Conservation (phyloP, 225 moss, liverwort and hornwort genomes). For the Marchantia polymorpha region DNA sequence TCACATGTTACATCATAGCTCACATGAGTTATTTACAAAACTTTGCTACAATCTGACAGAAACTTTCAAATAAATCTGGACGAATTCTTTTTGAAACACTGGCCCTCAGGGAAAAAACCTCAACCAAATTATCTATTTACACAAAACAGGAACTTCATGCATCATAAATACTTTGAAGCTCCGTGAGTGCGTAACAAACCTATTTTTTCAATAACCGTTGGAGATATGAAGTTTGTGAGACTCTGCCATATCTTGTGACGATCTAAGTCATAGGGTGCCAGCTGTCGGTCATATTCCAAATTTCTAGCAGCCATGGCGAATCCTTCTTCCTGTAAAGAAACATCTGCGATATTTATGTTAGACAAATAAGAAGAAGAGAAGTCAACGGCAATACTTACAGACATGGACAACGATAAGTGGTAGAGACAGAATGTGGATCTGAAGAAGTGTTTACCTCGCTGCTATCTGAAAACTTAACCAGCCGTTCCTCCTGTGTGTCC, state of each 20-base stretch:
- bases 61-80: background rate
- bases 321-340: slow-evolving; percentile 68
- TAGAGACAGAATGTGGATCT: background rate
- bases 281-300: slow-evolving; percentile 77
- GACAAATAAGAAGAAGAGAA: background rate
- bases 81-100: too few relatives aligned
- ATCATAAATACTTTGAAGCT: background rate
- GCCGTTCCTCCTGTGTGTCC: slow-evolving; percentile 64
- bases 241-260: slow-evolving; percentile 69
- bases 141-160: background rate
- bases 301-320: slow-evolving; percentile 62
- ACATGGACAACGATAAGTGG: too few relatives aligned
- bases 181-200: background rate
- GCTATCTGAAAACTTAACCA: slow-evolving; percentile 63
- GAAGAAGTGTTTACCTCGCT: slow-evolving; percentile 54
- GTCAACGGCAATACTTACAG: background rate
- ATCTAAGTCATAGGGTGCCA: slow-evolving; percentile 85
- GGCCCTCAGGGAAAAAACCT: too few relatives aligned
- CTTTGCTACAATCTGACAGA: background rate
- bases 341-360: slow-evolving; percentile 44
- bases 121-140: background rate
- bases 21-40: background rate
- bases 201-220: slow-evolving; percentile 40
- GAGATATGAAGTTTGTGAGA: slow-evolving; percentile 67
- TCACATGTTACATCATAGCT: background rate